Conservation (phyloP, 768 basidiomycete genomes). For the Naganishia vishniacii region DNA sequence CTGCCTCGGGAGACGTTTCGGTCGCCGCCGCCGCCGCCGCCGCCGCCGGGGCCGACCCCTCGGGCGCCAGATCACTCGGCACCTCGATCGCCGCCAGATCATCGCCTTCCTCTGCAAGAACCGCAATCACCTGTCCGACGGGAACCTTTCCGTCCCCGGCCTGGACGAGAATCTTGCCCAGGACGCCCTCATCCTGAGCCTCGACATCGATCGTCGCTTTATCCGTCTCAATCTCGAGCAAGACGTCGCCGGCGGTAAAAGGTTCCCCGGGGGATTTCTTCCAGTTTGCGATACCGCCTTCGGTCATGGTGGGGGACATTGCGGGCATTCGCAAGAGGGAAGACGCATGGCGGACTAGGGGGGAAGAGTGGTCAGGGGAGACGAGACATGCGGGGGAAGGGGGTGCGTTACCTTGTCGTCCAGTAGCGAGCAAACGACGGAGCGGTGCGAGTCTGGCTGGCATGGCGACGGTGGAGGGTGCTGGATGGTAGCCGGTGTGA, state of each 20-base stretch:
- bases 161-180: constrained; percentile 56
- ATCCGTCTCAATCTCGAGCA: constrained; percentile 69
- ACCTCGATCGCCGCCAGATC: constrained; percentile 77
- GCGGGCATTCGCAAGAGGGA: constrained; percentile 85
- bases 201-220: constrained; percentile 51
- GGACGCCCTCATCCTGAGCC: constrained; percentile 48
- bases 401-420: not conserved
- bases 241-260: constrained; percentile 73
- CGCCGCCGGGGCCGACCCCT: constrained; percentile 23
- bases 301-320: constrained; percentile 96
- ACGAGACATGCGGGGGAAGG: not conserved
- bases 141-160: constrained; percentile 79
- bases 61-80: constrained; percentile 41
- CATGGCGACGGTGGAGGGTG: too few relatives aligned
- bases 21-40: constrained; percentile 22
- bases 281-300: constrained; percentile 86
- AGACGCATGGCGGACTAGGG: constrained; percentile 53
- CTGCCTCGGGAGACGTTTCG: constrained; percentile 17
- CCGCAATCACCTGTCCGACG: constrained; percentile 82
- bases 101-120: constrained; percentile 93
- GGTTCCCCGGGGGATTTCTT: constrained; percentile 79
- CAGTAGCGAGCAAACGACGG: not conserved
- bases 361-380: not conserved
- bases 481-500: too few relatives aligned
- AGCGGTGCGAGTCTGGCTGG: not conserved